phyloP scores from a whole-genome alignment of 2,329 filamentous ascomycete species.

The Rhynchosporium agropyri region DNA sequence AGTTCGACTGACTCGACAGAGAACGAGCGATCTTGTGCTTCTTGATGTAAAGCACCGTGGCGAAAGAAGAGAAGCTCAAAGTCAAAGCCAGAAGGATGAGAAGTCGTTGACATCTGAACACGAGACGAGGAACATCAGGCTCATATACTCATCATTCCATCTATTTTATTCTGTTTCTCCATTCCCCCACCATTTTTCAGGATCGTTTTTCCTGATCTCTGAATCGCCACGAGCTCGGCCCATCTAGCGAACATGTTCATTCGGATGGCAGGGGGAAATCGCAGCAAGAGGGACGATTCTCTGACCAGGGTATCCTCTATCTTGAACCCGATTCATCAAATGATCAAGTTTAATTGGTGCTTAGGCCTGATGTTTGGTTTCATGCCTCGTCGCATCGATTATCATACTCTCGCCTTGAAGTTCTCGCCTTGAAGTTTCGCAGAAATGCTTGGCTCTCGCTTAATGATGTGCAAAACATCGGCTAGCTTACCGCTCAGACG shows the following conservation, averaged over 20 bases:
- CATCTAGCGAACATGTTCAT: constrained; percentile 4
- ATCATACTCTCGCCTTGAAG: constrained; percentile 10
- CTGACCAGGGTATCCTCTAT: not conserved
- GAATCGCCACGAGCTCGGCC: not conserved
- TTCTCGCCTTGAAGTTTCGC: constrained; percentile 10
- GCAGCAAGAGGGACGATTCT: too few relatives aligned
- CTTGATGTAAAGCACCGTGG: too few relatives aligned
- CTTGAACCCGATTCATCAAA: not conserved
- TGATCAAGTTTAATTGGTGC: constrained; percentile 2
- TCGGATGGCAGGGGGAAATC: not conserved
- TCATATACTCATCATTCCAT: not conserved
- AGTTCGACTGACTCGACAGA: too few relatives aligned
- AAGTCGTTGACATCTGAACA: too few relatives aligned
- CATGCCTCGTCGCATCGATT: not conserved
- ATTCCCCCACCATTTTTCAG: too few relatives aligned
- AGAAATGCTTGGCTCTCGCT: not conserved
- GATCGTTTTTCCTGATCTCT: too few relatives aligned
- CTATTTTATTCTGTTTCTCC: too few relatives aligned
- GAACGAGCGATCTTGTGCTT: too few relatives aligned
- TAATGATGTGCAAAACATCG: not conserved
- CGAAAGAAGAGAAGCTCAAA: too few relatives aligned
- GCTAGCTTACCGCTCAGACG: not conserved
- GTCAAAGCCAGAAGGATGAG: too few relatives aligned
- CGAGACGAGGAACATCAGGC: not conserved
- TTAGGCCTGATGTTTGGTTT: constrained; percentile 2